Evolutionary conservation across 164 flowering plant genomes (phyloP).

Genomic region (Santalum album): DNA sequence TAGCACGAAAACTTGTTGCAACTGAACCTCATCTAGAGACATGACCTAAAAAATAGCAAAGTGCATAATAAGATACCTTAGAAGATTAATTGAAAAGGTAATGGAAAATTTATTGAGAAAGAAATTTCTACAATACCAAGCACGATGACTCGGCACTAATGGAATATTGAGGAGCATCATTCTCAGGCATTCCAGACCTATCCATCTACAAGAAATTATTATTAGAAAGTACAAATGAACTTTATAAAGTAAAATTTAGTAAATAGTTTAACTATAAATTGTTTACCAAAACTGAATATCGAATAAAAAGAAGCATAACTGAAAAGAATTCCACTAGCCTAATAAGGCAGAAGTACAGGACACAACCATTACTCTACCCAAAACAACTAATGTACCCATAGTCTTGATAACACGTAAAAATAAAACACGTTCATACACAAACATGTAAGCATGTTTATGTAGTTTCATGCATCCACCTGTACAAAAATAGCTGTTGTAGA

Average conservation of each 20-base stretch:
- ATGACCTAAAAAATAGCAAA: conserved; percentile 32
- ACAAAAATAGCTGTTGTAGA: too few relatives aligned
- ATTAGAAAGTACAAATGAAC: background rate
- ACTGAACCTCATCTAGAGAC: conserved; percentile 55
- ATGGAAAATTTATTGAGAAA: background rate
- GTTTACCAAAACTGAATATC: too few relatives aligned
- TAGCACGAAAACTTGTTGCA: conserved; percentile 52
- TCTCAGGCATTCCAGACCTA: conserved; percentile 60
- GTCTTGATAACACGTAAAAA: too few relatives aligned
- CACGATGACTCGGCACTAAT: conserved; percentile 39
- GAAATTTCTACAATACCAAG: conserved; percentile 34
- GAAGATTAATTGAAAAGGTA: background rate
- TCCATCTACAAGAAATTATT: conserved; percentile 57
- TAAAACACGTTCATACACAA: too few relatives aligned
- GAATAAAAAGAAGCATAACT: too few relatives aligned
- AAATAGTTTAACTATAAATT: too few relatives aligned
- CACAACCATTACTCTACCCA: too few relatives aligned
- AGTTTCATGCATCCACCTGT: too few relatives aligned
- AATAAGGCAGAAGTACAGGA: too few relatives aligned
- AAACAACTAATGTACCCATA: too few relatives aligned
- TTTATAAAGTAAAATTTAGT: background rate
- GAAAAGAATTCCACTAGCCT: too few relatives aligned
- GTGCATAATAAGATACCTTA: background rate
- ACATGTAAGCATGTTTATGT: too few relatives aligned
- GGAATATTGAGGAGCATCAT: conserved; percentile 63